Conservation (phyloP, 805 yeast species). For the Kregervanrija delftensis region DNA sequence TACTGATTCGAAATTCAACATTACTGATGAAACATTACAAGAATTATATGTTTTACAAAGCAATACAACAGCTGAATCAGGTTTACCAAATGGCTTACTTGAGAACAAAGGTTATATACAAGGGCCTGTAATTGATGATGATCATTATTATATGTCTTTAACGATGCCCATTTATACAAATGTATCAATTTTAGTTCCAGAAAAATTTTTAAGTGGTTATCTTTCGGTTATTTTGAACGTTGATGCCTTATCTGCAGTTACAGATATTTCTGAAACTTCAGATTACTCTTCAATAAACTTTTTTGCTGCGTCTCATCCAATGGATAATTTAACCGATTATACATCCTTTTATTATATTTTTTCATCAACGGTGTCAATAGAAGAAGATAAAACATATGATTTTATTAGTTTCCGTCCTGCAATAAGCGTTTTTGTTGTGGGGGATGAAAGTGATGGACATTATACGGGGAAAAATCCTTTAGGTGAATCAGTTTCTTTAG, state of each 20-base stretch:
- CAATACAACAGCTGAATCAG: conserved; percentile 6
- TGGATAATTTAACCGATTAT: conserved; percentile 19
- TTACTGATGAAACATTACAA: conserved; percentile 36
- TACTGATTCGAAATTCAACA: conserved; percentile 21
- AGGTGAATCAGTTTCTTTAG: conserved; percentile 43
- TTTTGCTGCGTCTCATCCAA: conserved; percentile 17
- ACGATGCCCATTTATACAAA: conserved; percentile 72
- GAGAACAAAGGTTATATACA: conserved; percentile 43
- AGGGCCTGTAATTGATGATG: conserved; percentile 55
- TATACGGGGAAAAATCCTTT: conserved; percentile 31
- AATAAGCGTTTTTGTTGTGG: conserved; percentile 10
- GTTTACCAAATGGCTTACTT: conserved; percentile 34
- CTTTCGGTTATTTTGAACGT: conserved; percentile 53
- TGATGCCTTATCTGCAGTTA: conserved; percentile 32
- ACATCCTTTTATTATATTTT: conserved; percentile 34
- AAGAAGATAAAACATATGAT: conserved; percentile 3
- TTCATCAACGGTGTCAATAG: neutral
- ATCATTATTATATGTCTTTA: conserved; percentile 57
- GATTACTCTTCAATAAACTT: conserved; percentile 26
- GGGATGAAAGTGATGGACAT: conserved; percentile 34
- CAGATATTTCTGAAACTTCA: conserved; percentile 35
- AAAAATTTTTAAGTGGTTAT: conserved; percentile 62
- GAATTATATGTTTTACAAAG: conserved; percentile 27
- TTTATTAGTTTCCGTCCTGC: conserved; percentile 19
- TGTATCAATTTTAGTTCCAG: conserved; percentile 56